A percentile compares a stretch with the other conserved stretches of the same genome.
Conservation (phyloP, 2,329 filamentous ascomycete genomes). For the Trichoderma atroviride region DNA sequence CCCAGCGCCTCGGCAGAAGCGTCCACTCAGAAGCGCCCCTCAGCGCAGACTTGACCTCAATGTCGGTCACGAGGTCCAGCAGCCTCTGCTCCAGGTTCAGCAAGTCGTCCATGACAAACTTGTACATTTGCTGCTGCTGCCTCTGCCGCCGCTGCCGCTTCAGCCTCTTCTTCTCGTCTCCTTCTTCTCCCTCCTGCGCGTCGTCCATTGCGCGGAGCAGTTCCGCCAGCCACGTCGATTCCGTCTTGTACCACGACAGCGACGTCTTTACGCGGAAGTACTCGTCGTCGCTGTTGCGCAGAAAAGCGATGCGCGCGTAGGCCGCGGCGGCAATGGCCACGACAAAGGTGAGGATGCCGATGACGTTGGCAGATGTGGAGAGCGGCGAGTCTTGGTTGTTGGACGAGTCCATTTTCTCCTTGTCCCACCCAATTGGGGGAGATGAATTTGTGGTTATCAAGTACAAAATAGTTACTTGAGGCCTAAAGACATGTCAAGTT, state of each 20-base stretch:
- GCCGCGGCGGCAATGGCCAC: conserved; percentile 48
- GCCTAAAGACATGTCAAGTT: background rate
- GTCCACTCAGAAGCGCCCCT: conserved; percentile 37
- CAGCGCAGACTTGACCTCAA: conserved; percentile 39
- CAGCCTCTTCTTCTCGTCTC: background rate
- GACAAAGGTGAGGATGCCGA: conserved; percentile 52
- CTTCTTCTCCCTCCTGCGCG: background rate
- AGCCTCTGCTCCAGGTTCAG: conserved; percentile 47
- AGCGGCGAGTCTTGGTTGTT: conserved; percentile 47
- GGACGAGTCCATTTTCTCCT: conserved; percentile 31
- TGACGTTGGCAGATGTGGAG: conserved; percentile 47
- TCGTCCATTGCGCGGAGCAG: conserved; percentile 41
- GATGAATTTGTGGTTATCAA: background rate
- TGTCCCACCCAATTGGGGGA: background rate
- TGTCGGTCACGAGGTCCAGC: conserved; percentile 49
- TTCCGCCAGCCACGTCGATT: conserved; percentile 49
- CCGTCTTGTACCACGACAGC: conserved; percentile 53
- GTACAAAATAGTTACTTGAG: background rate
- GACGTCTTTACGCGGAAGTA: conserved; percentile 52
- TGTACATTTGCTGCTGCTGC: conserved; percentile 49
- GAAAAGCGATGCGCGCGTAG: conserved; percentile 49
- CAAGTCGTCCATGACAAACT: conserved; percentile 50
- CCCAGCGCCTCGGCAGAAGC: conserved; percentile 43
- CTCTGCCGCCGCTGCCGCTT: background rate
- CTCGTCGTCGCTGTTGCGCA: conserved; percentile 51